These are phyloP conservation scores for Udeniomyces megalosporus DNA, from an alignment of 768 basidiomycete species.

Conservation along the genomic window DNA sequence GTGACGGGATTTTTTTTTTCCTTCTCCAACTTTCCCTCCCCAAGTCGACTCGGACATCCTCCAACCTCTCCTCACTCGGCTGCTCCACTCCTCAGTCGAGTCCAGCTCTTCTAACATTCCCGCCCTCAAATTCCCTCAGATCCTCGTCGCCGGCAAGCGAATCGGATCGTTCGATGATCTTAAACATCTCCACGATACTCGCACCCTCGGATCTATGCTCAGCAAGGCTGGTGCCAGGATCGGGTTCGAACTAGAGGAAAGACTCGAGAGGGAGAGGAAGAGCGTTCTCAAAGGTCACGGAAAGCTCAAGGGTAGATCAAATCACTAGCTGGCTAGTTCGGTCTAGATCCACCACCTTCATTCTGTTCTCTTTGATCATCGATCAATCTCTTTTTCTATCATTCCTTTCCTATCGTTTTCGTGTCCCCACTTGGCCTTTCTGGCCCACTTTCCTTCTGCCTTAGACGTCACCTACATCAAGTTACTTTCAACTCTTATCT, in stretches of 20 bases:
- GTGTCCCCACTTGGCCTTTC: not conserved
- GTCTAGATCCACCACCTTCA: not conserved
- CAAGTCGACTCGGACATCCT: not conserved
- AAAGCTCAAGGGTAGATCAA: not conserved
- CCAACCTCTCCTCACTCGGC: not conserved
- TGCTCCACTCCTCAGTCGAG: not conserved
- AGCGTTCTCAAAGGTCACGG: not conserved
- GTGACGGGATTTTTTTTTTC: too few species aligned
- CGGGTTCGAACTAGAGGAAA: not conserved
- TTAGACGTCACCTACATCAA: too few species aligned
- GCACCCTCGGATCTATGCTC: not conserved
- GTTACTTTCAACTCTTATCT: too few species aligned
- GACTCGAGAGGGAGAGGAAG: not conserved
- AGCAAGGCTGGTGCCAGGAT: not conserved
- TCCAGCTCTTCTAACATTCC: not conserved
- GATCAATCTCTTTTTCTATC: not conserved
- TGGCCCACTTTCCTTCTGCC: not conserved
- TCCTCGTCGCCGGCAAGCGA: slow-evolving; percentile 7
- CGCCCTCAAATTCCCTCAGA: not conserved
- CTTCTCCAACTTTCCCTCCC: not conserved
- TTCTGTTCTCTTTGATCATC: not conserved
- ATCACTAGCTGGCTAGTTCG: not conserved
- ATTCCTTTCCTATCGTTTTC: too few species aligned
- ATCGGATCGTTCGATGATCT: slow-evolving; percentile 5
- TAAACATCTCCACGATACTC: slow-evolving; percentile 5